Evolutionary conservation across 345 rosid genomes (phyloP).

Genomic region (Toxicodendron radicans): DNA sequence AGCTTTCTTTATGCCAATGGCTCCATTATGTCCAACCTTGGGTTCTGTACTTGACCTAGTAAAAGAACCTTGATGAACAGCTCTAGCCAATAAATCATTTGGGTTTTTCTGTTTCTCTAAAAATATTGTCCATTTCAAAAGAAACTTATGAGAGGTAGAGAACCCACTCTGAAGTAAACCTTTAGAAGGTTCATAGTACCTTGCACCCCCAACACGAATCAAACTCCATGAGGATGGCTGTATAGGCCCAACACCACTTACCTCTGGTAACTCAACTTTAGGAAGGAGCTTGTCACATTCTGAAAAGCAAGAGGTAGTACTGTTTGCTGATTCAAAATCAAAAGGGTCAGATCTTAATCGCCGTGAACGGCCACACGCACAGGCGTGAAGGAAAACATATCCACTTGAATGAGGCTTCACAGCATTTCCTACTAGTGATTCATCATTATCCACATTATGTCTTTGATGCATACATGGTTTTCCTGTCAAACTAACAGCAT

Average conservation of each 20-base stretch:
- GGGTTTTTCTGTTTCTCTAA: slow-evolving; percentile 45
- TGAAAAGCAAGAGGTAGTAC: slow-evolving; percentile 46
- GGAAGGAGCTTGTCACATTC: slow-evolving; percentile 77
- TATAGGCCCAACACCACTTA: slow-evolving; percentile 44
- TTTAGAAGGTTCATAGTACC: slow-evolving; percentile 68
- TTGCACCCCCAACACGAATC: slow-evolving; percentile 66
- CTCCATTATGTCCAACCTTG: slow-evolving; percentile 30
- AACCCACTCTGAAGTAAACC: slow-evolving; percentile 87
- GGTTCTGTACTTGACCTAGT: slow-evolving; percentile 24
- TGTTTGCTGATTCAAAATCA: slow-evolving; percentile 74
- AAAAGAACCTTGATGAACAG: slow-evolving; percentile 32
- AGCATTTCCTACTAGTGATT: slow-evolving; percentile 28
- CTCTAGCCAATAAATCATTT: slow-evolving; percentile 29
- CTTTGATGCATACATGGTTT: slow-evolving; percentile 80
- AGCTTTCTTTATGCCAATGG: slow-evolving; percentile 33
- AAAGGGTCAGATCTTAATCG: slow-evolving; percentile 61
- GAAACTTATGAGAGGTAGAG: slow-evolving; percentile 56
- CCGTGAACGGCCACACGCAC: slow-evolving; percentile 86
- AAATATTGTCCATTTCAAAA: slow-evolving; percentile 57
- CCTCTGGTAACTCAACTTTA: slow-evolving; percentile 48
- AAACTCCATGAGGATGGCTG: slow-evolving; percentile 71
- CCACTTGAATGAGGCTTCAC: slow-evolving; percentile 70
- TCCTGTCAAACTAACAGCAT: slow-evolving; percentile 86
- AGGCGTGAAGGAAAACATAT: slow-evolving; percentile 78
- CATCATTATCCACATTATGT: slow-evolving; percentile 39